A percentile compares a stretch with the other conserved stretches of the same genome.
Conservation (phyloP, 805 yeast species). For the Yarrowia deformans region DNA sequence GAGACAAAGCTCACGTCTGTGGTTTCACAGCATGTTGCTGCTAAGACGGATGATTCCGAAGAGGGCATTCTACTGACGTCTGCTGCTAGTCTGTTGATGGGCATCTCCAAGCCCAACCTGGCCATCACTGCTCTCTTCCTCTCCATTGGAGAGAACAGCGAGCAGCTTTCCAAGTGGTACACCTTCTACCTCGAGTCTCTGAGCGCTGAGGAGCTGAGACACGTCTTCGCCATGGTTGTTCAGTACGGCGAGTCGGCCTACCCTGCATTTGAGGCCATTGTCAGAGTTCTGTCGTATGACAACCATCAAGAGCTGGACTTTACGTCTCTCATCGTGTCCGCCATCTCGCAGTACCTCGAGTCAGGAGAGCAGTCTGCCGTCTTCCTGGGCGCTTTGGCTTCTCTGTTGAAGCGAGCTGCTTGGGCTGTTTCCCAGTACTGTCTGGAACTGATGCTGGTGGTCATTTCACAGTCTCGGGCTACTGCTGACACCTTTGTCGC, state of each 20-base stretch:
- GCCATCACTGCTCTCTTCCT: constrained; percentile 33
- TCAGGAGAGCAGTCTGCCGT: constrained; percentile 26
- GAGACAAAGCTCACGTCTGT: neutral
- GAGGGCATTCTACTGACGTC: constrained; percentile 3
- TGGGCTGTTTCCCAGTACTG: constrained; percentile 73
- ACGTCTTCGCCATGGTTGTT: neutral
- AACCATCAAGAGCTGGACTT: constrained; percentile 10
- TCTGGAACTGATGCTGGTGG: constrained; percentile 61
- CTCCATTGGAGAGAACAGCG: neutral
- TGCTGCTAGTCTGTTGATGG: constrained; percentile 16
- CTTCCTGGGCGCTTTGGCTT: constrained; percentile 16
- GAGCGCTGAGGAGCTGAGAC: constrained; percentile 2
- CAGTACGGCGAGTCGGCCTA: constrained; percentile 12
- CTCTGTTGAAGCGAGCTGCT: constrained; percentile 56
- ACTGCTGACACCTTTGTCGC: constrained; percentile 50
- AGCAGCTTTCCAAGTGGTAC: constrained; percentile 19
- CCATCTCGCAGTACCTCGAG: constrained; percentile 18
- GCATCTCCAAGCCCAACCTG: constrained; percentile 27
- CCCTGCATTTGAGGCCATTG: constrained; percentile 14
- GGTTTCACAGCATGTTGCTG: neutral
- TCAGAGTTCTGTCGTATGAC: constrained; percentile 7
- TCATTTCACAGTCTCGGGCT: constrained; percentile 49
- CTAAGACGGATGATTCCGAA: neutral
- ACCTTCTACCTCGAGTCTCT: constrained; percentile 1
- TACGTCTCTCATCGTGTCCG: constrained; percentile 8